Base-by-base conservation (phyloP, 2,329 filamentous ascomycete genomes). In the Alternaria sp. region DNA sequence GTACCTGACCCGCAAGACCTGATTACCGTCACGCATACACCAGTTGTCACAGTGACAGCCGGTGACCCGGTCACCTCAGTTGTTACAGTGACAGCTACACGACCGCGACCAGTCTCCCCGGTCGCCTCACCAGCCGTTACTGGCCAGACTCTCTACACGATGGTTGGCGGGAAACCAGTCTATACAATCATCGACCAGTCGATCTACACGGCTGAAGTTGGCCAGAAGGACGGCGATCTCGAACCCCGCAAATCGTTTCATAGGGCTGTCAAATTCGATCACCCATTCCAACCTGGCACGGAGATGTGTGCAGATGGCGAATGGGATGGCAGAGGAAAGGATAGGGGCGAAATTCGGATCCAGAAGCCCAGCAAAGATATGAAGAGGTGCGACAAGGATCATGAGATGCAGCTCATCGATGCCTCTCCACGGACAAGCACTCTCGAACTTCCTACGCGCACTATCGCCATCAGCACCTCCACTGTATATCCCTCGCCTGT, bases 311-410 rank as follows among this genome's bases (percentile, higher is more conserved):
- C 64, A 27, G 57, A 66, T 12, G 68, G 69, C 7, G 64, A 71
- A 46, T 74, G 71, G 71, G 65, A 72, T 56, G 66, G 69, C 40
- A 62, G 62, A 11, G 64, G 67, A 36, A 60, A 65, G 32, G 12
- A 18, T 5, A 34, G 60, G 3, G 25, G 44, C 3, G 66, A 68
- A 25, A 53, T 73, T 30, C 61, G 64, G 18, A 54, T 73, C 8
- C 60, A 70, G 28, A 49, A 65, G 27, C 27, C 56, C 28, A n/a
- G 30, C 11, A 27, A 30, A 10, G 32, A 61, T 11, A 10, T 62
- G 16, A 43, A 65, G 9, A 61, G 63, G 28, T 43, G 57, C 10
- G 2, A 34, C 0, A 34, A 60, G 8, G 45, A 41, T 18, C 5
- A 43, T 3, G 49, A 61, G 7, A 49, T 57, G 14, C 22, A 45